Evolutionary conservation across 2,329 filamentous ascomycete genomes (phyloP).

Genomic region (Stagonosporopsis tanaceti): DNA sequence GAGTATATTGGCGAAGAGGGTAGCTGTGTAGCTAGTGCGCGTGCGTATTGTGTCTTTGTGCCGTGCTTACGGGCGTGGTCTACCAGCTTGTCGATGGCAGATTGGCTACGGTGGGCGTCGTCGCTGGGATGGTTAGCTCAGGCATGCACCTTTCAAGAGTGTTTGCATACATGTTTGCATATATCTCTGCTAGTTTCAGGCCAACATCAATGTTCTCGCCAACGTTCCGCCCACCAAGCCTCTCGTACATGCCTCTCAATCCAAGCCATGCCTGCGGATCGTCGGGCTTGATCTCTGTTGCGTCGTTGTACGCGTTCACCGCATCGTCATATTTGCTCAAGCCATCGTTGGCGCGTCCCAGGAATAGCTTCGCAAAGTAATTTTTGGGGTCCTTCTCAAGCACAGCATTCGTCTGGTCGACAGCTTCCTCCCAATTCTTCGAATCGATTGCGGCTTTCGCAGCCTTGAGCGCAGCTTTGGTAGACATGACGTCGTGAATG

Average conservation of each 20-base stretch:
- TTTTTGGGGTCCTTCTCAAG: constrained; percentile 77
- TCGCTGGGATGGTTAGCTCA: constrained; percentile 53
- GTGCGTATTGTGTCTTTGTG: constrained; percentile 75
- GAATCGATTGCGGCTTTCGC: constrained; percentile 80
- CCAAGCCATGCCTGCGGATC: constrained; percentile 93
- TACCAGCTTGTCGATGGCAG: constrained; percentile 79
- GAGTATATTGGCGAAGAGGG: constrained; percentile 83
- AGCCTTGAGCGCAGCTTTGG: constrained; percentile 80
- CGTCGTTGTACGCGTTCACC: constrained; percentile 77
- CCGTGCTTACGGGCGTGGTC: constrained; percentile 77
- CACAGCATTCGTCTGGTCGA: constrained; percentile 72
- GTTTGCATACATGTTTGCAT: constrained; percentile 56
- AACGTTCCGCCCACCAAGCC: constrained; percentile 73
- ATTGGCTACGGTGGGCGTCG: constrained; percentile 66
- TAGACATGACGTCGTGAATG: constrained; percentile 36
- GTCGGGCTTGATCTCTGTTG: constrained; percentile 73
- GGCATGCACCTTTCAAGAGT: rapidly evolving
- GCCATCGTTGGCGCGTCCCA: constrained; percentile 85
- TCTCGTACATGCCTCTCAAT: constrained; percentile 84
- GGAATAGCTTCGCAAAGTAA: constrained; percentile 88
- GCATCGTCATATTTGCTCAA: constrained; percentile 74
- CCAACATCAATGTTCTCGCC: constrained; percentile 77
- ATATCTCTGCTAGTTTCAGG: constrained; percentile 77
- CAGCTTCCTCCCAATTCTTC: constrained; percentile 79
- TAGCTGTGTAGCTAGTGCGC: constrained; percentile 77